Base-by-base conservation (phyloP, 768 basidiomycete species). In the Psilocybe cyanescens region DNA sequence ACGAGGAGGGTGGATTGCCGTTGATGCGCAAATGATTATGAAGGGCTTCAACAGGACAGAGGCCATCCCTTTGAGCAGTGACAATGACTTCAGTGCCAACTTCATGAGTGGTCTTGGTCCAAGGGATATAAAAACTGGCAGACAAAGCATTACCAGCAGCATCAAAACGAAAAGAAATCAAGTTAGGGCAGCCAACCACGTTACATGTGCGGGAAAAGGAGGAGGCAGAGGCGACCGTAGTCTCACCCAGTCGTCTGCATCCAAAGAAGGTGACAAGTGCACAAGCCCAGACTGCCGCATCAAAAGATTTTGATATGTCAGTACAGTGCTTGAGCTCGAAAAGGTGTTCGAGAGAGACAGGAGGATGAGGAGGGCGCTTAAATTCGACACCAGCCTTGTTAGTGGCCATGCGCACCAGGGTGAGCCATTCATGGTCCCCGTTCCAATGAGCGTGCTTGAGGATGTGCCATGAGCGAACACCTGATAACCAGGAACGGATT, bases 191-290 rank as follows among this genome's bases (percentile, higher is more conserved):
- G 8, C 30, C 39, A 6, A 35, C 29, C 39, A n/a, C 55, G 35
- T 65, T 24, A 6, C 30, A 33, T 0, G 3, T 1, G 1, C 17
- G 8, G 9, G 62, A 24, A 30, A 62, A 65, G 4, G 39, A 33
- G 2, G 49, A 14, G 0, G 39, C 17, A 0, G 35, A 17, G 3
- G 68, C 60, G 1, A 75, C 62, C 3, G 71, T 69, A 0, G 62
- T 64, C 57, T 79, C 74, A 0, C 79, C 72, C 0, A 81, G 65
- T 3, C 66, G 54, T 0, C 69, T 51, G 28, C 70, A 73, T 14
- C 78, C 71, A 69, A 72, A 81, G 62, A 81, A 81, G 1, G 78
- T 68, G 0, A 63, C 37, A 0, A 60, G 37, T 0, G 79, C 77
- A 2, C 71, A 44, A 0, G 79, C 79, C 70, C 71, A 79, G 8